phyloP scores from a whole-genome alignment of 768 basidiomycete genomes.

The Auricularia heimuer region DNA sequence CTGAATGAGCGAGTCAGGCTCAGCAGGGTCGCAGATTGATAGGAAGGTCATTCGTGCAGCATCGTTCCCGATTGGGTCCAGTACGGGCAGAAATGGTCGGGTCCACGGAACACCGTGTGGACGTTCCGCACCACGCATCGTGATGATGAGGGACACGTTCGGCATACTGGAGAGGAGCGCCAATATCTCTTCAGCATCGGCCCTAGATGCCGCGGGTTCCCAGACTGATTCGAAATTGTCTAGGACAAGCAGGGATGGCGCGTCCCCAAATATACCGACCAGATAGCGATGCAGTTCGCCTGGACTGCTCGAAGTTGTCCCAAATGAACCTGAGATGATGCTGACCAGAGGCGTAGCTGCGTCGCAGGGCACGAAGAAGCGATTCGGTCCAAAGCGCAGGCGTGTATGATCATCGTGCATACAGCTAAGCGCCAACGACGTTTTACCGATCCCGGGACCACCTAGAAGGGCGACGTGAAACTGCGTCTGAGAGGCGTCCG shows the following conservation, averaged over 20 bases:
- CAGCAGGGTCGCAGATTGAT: constrained; percentile 14
- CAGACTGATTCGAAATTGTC: constrained; percentile 35
- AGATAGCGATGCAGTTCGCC: not conserved
- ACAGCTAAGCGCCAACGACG: constrained; percentile 25
- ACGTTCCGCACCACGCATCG: constrained; percentile 20
- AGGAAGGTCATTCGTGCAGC: constrained; percentile 14
- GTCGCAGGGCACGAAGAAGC: constrained; percentile 28
- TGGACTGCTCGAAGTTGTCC: not conserved
- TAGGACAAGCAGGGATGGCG: constrained; percentile 23
- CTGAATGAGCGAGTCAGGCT: constrained; percentile 15
- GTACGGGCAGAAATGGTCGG: not conserved
- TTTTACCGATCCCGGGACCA: constrained; percentile 31
- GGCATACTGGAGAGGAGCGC: constrained; percentile 15
- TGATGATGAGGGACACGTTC: constrained; percentile 23
- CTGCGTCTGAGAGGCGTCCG: too few relatives aligned
- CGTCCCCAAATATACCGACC: constrained; percentile 3
- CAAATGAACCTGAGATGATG: not conserved
- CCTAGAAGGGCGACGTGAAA: constrained; percentile 13
- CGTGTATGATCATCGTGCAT: constrained; percentile 16
- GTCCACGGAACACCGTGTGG: constrained; percentile 5
- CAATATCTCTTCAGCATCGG: constrained; percentile 19
- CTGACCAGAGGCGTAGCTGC: not conserved
- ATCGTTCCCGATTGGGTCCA: constrained; percentile 11
- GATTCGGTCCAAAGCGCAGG: constrained; percentile 15
- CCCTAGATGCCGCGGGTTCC: constrained; percentile 17